Percentiles rank a stretch among this genome's conserved stretches.
Evolutionary conservation across 768 basidiomycete genomes (phyloP).

Genomic region (Pholiota conissans): DNA sequence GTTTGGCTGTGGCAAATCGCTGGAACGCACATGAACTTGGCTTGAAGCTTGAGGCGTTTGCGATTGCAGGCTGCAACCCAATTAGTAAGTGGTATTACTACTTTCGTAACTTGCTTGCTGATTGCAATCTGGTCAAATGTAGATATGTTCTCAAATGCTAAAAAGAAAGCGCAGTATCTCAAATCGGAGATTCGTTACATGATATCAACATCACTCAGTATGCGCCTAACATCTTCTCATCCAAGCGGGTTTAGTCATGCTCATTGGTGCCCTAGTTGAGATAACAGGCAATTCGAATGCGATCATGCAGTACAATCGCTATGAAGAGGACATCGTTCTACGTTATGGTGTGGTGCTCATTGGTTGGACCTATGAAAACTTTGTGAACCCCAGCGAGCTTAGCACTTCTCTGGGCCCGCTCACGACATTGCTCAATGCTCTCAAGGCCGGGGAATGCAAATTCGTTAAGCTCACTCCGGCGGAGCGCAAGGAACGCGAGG

Average conservation of each 20-base stretch:
- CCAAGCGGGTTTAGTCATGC: too few relatives aligned
- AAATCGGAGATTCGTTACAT: not conserved
- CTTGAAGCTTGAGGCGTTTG: conserved; percentile 9
- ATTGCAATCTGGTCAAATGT: not conserved
- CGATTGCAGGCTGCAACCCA: conserved; percentile 8
- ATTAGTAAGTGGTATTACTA: not conserved
- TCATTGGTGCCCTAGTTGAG: not conserved
- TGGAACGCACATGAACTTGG: conserved; percentile 1
- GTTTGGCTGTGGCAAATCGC: conserved; percentile 12
- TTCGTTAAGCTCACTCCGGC: conserved; percentile 6
- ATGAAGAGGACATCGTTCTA: conserved; percentile 17
- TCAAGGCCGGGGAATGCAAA: conserved; percentile 3
- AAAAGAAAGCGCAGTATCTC: conserved; percentile 2
- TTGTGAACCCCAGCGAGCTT: conserved; percentile 12
- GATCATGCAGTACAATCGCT: conserved; percentile 19
- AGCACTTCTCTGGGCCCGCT: conserved; percentile 4
- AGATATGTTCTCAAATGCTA: not conserved
- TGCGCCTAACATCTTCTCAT: not conserved
- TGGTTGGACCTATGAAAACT: conserved; percentile 18
- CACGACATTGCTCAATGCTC: not conserved
- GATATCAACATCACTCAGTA: not conserved
- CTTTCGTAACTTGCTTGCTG: not conserved
- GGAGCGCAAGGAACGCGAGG: not conserved
- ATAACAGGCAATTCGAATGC: conserved; percentile 5
- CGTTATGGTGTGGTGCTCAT: conserved; percentile 14